Base-by-base conservation (phyloP, 805 yeast species). In the Candida ulmi region DNA sequence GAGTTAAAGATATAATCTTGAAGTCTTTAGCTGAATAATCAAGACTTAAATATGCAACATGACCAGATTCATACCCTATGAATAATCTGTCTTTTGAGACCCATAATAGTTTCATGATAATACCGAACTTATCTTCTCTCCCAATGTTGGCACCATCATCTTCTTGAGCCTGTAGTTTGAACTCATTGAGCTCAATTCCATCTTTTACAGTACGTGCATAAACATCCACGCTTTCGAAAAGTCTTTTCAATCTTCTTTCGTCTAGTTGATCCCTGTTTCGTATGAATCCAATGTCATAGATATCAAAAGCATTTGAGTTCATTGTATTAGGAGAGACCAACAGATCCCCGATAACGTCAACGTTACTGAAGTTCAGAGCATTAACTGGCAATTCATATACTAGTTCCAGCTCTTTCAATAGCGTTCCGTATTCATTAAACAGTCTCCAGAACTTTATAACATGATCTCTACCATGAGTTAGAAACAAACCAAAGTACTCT, bases 21-120 rank as follows among this genome's bases (percentile, higher is more conserved):
- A 23, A 43, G n/a, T 29, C 32, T 17, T n/a, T 33, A 1, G 23
- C n/a, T 4, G 36, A 36, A 12, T 32, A n/a, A 13, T 51, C 30
- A 4, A 72, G 24, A 11, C 47, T 37, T 23, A 53, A 62, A 1
- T 60, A 49, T 1, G 62, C 60, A 7, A 77, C 67, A 48, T 75
- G 79, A 0, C 95, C 95, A 15, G 84, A 79, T 55, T 86, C 95
- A 52, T 73, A 86, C 1, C 95, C 95, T 6, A 81, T 64, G 15
- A 59, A 58, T 15, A 77, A 51, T 1, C 58, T 40, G 2, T 52
- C 47, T 4, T 38, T 26, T 11, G 49, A 50, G 1, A 71, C 49
- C 58, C 76, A 71, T 1, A 52, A 43, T 3, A 82, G 48, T 34
- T 68, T 71, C 88, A 87, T 83, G 12, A 83, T 72, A 30, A 84